A percentile compares a stretch with the other conserved stretches of the same genome.
Conservation (phyloP, 208 protist species). For the Borovskyia barvae region DNA sequence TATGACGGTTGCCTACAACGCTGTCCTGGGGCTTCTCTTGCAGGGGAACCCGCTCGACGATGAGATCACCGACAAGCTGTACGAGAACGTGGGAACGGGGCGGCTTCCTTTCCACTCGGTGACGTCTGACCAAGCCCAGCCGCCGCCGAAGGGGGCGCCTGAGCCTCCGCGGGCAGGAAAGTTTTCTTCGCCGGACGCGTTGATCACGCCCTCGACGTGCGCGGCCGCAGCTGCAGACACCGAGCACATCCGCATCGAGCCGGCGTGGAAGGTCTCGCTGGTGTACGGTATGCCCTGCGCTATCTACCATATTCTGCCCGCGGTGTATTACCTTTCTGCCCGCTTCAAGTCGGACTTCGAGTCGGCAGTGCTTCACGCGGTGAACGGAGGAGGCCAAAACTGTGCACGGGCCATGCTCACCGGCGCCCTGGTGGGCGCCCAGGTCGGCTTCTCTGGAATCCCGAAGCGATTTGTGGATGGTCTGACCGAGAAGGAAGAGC, state of each 20-base stretch:
- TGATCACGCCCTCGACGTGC: constrained; percentile 34
- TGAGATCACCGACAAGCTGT: constrained; percentile 21
- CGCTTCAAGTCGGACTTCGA: constrained; percentile 36
- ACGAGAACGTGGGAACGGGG: constrained; percentile 24
- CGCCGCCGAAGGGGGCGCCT: constrained; percentile 12
- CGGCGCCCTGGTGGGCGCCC: constrained; percentile 30
- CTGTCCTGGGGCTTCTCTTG: constrained; percentile 27
- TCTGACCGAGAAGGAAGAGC: constrained; percentile 25
- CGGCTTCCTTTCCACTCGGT: constrained; percentile 31
- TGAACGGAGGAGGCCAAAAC: constrained; percentile 42
- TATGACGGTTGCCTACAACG: constrained; percentile 37
- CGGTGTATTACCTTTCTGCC: constrained; percentile 34
- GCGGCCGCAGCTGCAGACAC: constrained; percentile 22
- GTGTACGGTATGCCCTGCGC: constrained; percentile 40
- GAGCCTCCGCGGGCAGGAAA: constrained; percentile 28
- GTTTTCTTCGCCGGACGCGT: constrained; percentile 32
- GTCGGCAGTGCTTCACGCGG: constrained; percentile 27
- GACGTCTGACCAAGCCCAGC: constrained; percentile 14
- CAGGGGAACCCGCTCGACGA: constrained; percentile 23
- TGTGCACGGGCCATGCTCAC: constrained; percentile 35
- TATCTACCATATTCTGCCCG: constrained; percentile 34
- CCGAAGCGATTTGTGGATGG: constrained; percentile 30
- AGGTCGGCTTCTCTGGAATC: constrained; percentile 32
- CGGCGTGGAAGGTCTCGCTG: constrained; percentile 24
- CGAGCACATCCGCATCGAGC: constrained; percentile 27